Base-by-base conservation (phyloP, 805 yeast genomes). In the Pichia gijzeniarum region DNA sequence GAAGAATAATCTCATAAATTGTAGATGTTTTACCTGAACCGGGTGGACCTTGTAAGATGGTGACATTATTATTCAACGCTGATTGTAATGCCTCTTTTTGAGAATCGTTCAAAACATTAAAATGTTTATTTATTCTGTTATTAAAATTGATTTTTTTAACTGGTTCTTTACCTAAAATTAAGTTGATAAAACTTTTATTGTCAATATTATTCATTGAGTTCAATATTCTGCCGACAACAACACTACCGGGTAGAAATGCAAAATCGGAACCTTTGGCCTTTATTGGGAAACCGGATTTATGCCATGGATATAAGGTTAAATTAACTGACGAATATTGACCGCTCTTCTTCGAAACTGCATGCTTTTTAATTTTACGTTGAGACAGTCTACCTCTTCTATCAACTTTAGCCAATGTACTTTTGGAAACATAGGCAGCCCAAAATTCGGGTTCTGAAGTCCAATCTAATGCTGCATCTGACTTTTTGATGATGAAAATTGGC, bases 11-110 rank as follows among this genome's bases (percentile, higher is more conserved):
- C 59, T 91, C 97, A 20, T 88, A 77, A 22, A 91, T 60, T 0
- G 97, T 90, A 44, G 83, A 83, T 0, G 97, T 90, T 58, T 82
- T 82, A 20, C 90, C 90, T 0, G 89, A 81, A 6, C 90, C 90
- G 1, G 89, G 89, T 1, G 90, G 91, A 1, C 91, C 91, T 54
- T 83, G 88, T 8, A 83, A 70, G 8, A 83, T 72, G 0, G 77
- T 62, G 8, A 76, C 40, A 60, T 69, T 58, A 18, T 81, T 77
- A 55, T 85, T 85, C 21, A 89, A 48, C 0, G 95, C 74, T 55
- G 85, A 83, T 30, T 70, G 68, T 5, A 90, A 77, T 0, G 98
- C 96, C 3, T 69, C 64, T 35, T 70, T 72, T 61, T 91, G 99
- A 0, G 96, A 83, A 0, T 69, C 71, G 56, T 87, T 88, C 33